phyloP scores from a whole-genome alignment of 129 eudicot genomes.

The Arctium minus region DNA sequence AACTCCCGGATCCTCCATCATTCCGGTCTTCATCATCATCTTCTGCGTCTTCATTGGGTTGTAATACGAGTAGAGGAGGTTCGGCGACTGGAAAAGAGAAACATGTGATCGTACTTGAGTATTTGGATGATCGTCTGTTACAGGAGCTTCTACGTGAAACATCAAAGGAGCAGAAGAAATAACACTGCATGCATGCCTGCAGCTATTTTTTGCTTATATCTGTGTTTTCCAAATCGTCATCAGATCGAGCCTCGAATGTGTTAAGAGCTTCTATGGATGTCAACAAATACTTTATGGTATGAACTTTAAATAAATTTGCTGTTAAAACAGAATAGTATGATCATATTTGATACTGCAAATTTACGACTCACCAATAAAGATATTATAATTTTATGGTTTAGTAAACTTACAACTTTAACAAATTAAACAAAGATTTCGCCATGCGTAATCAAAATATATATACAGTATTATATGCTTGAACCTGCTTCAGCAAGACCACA shows the following conservation, averaged over 20 bases:
- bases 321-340: too few relatives aligned
- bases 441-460: too few relatives aligned
- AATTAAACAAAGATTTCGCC: too few relatives aligned
- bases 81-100: slow-evolving; percentile 34
- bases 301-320: too few relatives aligned
- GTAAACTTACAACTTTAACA: too few relatives aligned
- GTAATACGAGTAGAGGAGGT: slow-evolving; percentile 3
- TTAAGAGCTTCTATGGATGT: neutral
- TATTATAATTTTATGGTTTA: too few relatives aligned
- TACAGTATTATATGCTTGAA: too few relatives aligned
- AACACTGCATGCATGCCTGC: neutral
- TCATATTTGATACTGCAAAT: too few relatives aligned
- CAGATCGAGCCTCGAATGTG: neutral
- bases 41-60: neutral
- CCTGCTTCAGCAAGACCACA: too few relatives aligned
- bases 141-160: slow-evolving; percentile 72
- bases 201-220: neutral
- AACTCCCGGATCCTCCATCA: slow-evolving; percentile 44
- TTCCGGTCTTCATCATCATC: slow-evolving; percentile 23
- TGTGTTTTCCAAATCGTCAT: neutral
- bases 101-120: slow-evolving; percentile 66
- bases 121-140: slow-evolving; percentile 60
- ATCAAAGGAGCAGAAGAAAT: slow-evolving; percentile 34
- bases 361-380: too few relatives aligned
- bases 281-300: too few relatives aligned